Evolutionary conservation across 768 basidiomycete genomes (phyloP).

Genomic region (Phylloporus arenicola): DNA sequence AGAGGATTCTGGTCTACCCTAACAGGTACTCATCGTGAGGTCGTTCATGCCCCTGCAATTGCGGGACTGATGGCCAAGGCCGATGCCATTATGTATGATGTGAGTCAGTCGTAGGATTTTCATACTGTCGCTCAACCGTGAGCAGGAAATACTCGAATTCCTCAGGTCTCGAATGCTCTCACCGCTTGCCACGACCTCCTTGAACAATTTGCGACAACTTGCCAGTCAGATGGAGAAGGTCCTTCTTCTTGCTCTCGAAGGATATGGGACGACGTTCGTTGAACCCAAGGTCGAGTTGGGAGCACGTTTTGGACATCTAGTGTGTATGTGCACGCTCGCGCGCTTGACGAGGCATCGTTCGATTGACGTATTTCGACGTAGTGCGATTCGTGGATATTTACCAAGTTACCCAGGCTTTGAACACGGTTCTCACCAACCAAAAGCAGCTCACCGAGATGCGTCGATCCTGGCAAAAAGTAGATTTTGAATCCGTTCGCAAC

Average conservation of each 20-base stretch:
- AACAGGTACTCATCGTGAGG: slow-evolving; percentile 71
- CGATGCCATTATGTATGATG: slow-evolving; percentile 87
- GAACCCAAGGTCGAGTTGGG: slow-evolving; percentile 89
- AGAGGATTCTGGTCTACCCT: slow-evolving; percentile 81
- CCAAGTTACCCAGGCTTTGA: slow-evolving; percentile 85
- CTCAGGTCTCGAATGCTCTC: slow-evolving; percentile 82
- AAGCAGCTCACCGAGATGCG: slow-evolving; percentile 85
- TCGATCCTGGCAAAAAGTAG: slow-evolving; percentile 80
- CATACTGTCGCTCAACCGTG: slow-evolving; percentile 16
- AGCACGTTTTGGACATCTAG: slow-evolving; percentile 85
- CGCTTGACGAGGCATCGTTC: background rate
- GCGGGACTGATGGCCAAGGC: slow-evolving; percentile 86
- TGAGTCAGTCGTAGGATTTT: slow-evolving; percentile 38
- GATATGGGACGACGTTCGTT: slow-evolving; percentile 83
- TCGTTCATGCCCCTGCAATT: slow-evolving; percentile 84
- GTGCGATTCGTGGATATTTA: slow-evolving; percentile 91
- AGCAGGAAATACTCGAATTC: slow-evolving; percentile 80
- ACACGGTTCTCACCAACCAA: slow-evolving; percentile 82
- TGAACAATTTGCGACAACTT: slow-evolving; percentile 70
- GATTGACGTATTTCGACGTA: slow-evolving; percentile 28
- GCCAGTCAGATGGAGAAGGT: slow-evolving; percentile 93
- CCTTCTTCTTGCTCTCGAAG: slow-evolving; percentile 70
- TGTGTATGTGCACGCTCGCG: slow-evolving; percentile 51
- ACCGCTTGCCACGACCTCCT: slow-evolving; percentile 59
- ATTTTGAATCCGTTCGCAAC: slow-evolving; percentile 87